Percentiles rank a stretch among this genome's conserved stretches.
Evolutionary conservation across 2,329 filamentous ascomycete species (phyloP).

Genomic region (Fusarium begoniae): DNA sequence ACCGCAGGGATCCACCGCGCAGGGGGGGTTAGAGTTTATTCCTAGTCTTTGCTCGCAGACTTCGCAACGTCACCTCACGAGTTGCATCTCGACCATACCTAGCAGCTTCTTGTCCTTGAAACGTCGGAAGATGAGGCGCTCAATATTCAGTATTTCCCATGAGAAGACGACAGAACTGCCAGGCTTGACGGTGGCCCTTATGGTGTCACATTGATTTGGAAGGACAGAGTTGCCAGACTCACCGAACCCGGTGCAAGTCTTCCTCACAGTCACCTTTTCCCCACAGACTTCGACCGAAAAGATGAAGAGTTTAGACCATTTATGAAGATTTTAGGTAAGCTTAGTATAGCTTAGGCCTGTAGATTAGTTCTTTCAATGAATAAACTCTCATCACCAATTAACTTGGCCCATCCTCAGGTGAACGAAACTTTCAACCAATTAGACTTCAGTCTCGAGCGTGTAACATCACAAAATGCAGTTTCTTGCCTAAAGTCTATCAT

Average conservation of each 20-base stretch:
- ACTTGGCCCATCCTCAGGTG: not conserved
- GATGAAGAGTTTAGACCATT: not conserved
- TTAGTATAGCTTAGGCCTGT: not conserved
- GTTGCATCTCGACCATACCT: not conserved
- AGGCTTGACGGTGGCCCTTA: rapidly evolving
- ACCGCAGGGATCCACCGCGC: too few relatives aligned
- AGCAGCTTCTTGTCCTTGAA: not conserved
- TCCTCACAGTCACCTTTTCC: not conserved
- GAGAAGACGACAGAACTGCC: not conserved
- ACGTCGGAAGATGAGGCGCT: not conserved
- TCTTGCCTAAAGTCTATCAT: not conserved
- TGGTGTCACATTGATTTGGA: not conserved
- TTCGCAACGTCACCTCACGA: not conserved
- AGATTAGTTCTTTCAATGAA: too few relatives aligned
- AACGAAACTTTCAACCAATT: not conserved
- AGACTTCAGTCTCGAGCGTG: not conserved
- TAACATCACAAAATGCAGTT: too few relatives aligned
- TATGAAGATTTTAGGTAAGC: not conserved
- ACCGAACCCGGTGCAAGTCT: not conserved
- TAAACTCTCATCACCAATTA: not conserved
- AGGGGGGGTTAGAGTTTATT: too few relatives aligned
- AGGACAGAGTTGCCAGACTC: not conserved
- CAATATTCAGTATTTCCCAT: not conserved
- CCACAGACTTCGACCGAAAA: rapidly evolving
- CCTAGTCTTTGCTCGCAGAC: not conserved